Evolutionary conservation across 1,284 basidiomycete genomes (phyloP).

Genomic region (Stereum hirsutum): DNA sequence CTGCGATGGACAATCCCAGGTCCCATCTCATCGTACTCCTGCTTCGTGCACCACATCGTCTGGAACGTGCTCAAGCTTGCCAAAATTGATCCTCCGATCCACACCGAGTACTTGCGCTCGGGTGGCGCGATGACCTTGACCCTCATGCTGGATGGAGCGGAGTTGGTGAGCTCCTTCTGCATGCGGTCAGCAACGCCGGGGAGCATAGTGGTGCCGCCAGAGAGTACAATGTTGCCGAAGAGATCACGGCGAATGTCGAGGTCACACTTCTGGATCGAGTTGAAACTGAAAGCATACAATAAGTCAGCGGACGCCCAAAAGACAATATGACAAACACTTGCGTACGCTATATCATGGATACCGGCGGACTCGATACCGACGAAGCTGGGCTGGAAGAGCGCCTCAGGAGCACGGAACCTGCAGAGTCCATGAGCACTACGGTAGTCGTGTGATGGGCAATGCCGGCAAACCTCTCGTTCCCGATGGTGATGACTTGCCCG

Average conservation of each 20-base stretch:
- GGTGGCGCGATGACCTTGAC: slow-evolving; percentile 92
- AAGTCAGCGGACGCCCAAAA: background rate
- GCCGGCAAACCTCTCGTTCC: slow-evolving; percentile 74
- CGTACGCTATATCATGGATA: slow-evolving; percentile 92
- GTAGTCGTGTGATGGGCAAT: background rate
- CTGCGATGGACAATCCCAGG: slow-evolving; percentile 80
- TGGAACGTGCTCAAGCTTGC: slow-evolving; percentile 96
- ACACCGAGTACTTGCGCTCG: slow-evolving; percentile 92
- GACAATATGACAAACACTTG: slow-evolving; percentile 2
- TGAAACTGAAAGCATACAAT: slow-evolving; percentile 42
- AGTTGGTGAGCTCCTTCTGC: slow-evolving; percentile 93
- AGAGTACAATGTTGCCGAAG: slow-evolving; percentile 91
- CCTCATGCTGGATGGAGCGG: slow-evolving; percentile 85
- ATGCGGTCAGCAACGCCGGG: slow-evolving; percentile 94
- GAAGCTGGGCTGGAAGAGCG: slow-evolving; percentile 94
- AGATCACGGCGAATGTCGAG: slow-evolving; percentile 82
- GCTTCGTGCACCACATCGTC: slow-evolving; percentile 87
- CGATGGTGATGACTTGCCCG: slow-evolving; percentile 94
- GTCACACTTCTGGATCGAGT: slow-evolving; percentile 81
- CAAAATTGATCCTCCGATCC: slow-evolving; percentile 98
- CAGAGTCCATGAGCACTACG: background rate
- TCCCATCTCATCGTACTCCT: slow-evolving; percentile 85
- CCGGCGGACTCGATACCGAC: slow-evolving; percentile 89
- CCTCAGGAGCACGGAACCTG: slow-evolving; percentile 93
- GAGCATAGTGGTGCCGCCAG: slow-evolving; percentile 96